Evolutionary conservation across 2,329 filamentous ascomycete genomes (phyloP), one percentile per base, ranked within the genome.

Genomic region (Harringtonia lauricola): DNA sequence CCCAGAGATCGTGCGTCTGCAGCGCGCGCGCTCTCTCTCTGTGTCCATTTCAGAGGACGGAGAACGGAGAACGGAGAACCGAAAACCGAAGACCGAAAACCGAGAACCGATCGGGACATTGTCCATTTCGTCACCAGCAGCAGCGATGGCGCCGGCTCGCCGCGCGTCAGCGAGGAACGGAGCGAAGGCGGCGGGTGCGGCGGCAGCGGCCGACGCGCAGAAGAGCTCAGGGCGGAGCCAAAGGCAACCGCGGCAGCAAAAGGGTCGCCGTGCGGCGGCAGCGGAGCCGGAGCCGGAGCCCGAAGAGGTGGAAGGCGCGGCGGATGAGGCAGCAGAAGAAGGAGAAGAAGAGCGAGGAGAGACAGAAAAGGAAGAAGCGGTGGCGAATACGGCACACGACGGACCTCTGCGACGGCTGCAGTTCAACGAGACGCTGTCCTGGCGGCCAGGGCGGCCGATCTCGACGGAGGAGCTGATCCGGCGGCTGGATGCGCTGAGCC

Each of bases 371-470:
- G 40, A 28, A 9, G 31, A 31, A 17, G 26, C 43, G 13, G 19
- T 31, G 10, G 29, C 37, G 22, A 28, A 36, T 13, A 10, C 48
- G 62, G 53, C 59, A 60, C 24, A 38, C 31, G 57, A 57, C n/a
- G 60, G 60, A 29, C 61, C 63, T 45, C 57, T 63, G 17, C 61
- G 62, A 36, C 64, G 61, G 45, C 76, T 98, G 39, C 68, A 79
- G 53, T 96, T 96, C 71, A 78, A 89, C 56, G 81, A 95, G 58
- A 72, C 86, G 50, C 71, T 98, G 45, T 86, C 87, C 59, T 95
- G 92, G 86, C 84, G 84, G 58, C 86, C 89, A 36, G 92, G 90
- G 47, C 92, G 86, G 64, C 79, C 88, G 42, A 95, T 98, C 56
- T 71, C 84, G 31, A 86, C 89, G 39, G 80, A 77, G 51, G 87